Evolutionary conservation across 2,329 filamentous ascomycete species (phyloP).

Genomic region (Paracamarosporium sp.): DNA sequence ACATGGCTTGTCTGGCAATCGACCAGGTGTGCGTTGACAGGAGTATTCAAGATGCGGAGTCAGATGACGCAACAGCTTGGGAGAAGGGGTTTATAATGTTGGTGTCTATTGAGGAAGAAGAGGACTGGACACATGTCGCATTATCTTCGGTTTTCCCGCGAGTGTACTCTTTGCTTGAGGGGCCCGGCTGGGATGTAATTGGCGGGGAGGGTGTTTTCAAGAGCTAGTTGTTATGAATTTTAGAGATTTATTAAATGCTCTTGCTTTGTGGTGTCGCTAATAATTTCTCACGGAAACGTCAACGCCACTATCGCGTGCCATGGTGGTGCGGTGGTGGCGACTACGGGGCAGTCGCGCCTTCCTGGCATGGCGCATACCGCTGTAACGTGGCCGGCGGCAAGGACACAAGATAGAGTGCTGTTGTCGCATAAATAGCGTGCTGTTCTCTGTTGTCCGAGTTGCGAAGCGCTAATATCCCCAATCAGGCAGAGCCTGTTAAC

Average conservation of each 20-base stretch:
- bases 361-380: no score
- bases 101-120: slow-evolving; percentile 3
- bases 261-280: not conserved
- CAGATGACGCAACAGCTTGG: not conserved
- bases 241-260: not conserved
- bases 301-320: no score
- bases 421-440: no score
- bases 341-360: no score
- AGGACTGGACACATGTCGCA: not conserved
- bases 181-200: not conserved
- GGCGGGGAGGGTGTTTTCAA: not conserved
- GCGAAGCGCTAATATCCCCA: no score
- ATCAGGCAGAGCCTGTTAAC: no score
- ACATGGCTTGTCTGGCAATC: slow-evolving; percentile 1
- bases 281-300: no score
- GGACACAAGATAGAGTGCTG: no score
- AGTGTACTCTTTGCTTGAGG: slow-evolving; percentile 6
- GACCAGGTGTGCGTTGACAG: not conserved
- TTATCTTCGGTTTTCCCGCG: not conserved
- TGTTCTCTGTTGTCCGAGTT: no score
- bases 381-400: no score
- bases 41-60: not conserved
- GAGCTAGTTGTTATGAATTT: not conserved
- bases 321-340: no score
- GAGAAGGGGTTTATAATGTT: not conserved